phyloP scores from a whole-genome alignment of 108 stramenopile genomes.

The Stephanodiscus minutulus region DNA sequence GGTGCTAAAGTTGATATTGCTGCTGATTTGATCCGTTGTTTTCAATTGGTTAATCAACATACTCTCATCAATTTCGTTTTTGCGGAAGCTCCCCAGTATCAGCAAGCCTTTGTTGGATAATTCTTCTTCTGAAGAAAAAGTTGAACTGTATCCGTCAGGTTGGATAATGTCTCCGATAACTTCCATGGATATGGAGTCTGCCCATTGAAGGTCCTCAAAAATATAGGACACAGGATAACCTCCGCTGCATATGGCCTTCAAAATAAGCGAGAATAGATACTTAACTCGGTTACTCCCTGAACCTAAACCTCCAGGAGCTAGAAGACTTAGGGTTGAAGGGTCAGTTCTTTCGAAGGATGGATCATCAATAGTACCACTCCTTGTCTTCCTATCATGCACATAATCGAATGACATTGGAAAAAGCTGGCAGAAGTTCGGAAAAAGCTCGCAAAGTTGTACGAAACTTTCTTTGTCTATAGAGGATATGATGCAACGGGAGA shows the following conservation, averaged over 20 bases:
- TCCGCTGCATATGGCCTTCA: slow-evolving; percentile 4
- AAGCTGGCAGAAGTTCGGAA: slow-evolving; percentile 1
- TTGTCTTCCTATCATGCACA: not conserved
- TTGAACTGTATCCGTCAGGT: not conserved
- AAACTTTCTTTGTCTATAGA: slow-evolving; percentile 14
- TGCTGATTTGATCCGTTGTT: not conserved
- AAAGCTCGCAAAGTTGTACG: not conserved
- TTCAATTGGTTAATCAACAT: not conserved
- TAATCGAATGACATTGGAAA: not conserved
- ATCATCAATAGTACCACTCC: not conserved
- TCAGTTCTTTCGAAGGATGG: not conserved
- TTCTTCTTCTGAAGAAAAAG: not conserved
- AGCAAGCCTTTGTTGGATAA: not conserved
- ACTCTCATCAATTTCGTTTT: not conserved
- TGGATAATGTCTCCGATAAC: not conserved
- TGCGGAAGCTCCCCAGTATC: not conserved
- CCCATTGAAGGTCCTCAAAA: slow-evolving; percentile 16
- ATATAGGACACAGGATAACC: slow-evolving; percentile 1
- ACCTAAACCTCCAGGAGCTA: not conserved
- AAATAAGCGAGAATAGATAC: slow-evolving; percentile 1
- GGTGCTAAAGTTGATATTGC: not conserved
- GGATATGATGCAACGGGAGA: not conserved
- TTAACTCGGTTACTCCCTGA: slow-evolving; percentile 12
- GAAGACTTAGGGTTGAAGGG: not conserved
- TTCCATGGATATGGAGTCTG: not conserved